Conservation (phyloP, 306 rosid genomes). For the Quercus variabilis region DNA sequence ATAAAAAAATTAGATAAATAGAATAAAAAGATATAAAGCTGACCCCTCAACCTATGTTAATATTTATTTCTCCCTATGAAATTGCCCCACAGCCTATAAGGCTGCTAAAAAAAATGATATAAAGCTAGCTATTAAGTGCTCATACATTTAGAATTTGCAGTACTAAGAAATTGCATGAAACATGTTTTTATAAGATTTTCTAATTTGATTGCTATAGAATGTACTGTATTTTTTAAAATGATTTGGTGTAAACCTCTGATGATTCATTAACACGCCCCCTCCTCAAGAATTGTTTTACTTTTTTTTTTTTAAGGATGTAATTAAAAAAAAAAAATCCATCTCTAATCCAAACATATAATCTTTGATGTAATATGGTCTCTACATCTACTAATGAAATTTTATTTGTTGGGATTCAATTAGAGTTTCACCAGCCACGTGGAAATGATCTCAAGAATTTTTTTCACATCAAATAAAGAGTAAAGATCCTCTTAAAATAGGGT, state of each 20-base stretch:
- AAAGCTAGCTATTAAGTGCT: not conserved
- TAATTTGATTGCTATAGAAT: not conserved
- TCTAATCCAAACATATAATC: not conserved
- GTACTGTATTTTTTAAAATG: too few species aligned
- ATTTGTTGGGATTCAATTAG: conserved; percentile 5
- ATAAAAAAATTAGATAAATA: too few species aligned
- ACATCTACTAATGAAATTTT: not conserved
- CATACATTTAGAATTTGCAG: not conserved
- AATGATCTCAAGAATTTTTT: conserved; percentile 90
- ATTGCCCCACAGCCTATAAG: too few species aligned
- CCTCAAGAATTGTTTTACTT: not conserved
- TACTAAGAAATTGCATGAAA: not conserved
- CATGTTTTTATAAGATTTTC: not conserved
- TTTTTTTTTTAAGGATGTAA: not conserved
- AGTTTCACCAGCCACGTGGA: conserved; percentile 88
- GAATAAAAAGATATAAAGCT: not conserved
- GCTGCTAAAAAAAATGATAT: too few species aligned
- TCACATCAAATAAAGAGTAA: conserved; percentile 69
- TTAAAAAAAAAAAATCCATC: not conserved
- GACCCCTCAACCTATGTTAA: too few species aligned
- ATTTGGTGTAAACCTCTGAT: too few species aligned
- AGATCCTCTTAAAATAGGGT: conserved; percentile 93
- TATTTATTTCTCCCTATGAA: too few species aligned
- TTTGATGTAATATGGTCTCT: conserved; percentile 1
- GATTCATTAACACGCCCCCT: too few species aligned